Base-by-base conservation (phyloP, 305 asterid genomes). In the Solanum hybrid region DNA sequence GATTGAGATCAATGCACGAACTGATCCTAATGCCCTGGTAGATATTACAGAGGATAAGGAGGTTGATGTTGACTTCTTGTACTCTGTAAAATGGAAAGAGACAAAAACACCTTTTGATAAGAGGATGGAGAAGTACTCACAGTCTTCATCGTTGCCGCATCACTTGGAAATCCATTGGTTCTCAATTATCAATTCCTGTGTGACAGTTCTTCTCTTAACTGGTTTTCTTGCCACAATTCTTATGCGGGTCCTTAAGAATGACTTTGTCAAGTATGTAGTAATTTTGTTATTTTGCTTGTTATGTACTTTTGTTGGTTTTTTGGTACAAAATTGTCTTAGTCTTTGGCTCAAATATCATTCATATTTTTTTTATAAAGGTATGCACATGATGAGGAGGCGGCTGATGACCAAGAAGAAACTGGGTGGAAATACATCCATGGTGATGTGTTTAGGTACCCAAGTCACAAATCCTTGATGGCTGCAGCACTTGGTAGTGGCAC, bases 341-440 rank as follows among this genome's bases (percentile, higher is more conserved):
- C 40, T 75, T 77, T 79, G 29, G 36, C 86, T 35, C 51, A 75
- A 42, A 29, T 51, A 22, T 34, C 60, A 46, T 11, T 60, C 77
- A 60, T 85, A 5, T 77, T 88, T 40, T 31, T 56, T 12, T 35
- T 35, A 32, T 24, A 3, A 79, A 88, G 90, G 87, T 88, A 88
- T 60, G 90, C 90, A 56, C 88, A 89, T 46, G 90, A 89, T 85
- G 90, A 89, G 86, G 90, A 89, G 80, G n/a, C 88, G 11, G 89
- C 69, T 22, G 89, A 89, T 84, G 88, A 89, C 64, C 90, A 89
- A 85, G 90, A 89, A 89, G 90, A 89, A 84, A 89, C 90, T 82
- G 90, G 90, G 75, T 89, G 90, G 90, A 89, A 89, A 89, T 89
- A 85, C 69, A 88, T 88, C 87, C 90, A 88, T 79, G 90, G 90